Base-by-base conservation (phyloP, 164 flowering plant genomes). In the Stephania yunnanensis region DNA sequence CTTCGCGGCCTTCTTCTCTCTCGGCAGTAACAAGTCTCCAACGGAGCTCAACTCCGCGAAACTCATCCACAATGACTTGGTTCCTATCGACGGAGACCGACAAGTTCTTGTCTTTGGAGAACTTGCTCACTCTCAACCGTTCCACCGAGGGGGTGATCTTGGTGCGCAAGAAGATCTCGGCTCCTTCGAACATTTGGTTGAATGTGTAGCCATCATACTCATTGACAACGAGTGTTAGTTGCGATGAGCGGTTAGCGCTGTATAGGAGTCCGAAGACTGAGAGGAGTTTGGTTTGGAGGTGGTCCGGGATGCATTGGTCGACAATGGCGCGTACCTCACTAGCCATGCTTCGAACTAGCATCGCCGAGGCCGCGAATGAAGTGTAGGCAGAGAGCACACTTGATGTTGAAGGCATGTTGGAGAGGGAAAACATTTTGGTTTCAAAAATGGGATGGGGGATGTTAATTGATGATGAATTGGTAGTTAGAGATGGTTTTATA, bases 181-280 rank as follows among this genome's bases (percentile, higher is more conserved):
- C 85, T 4, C 87, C 84, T 31, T 75, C 78, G 78, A 78, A 86
- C 71, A 84, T 71, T 75, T 86, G 78, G 75, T 85, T 84, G 72
- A 9, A 22, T 44, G 17, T 74, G 22, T 78, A 70, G 31, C 89
- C 87, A 15, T 83, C 79, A 69, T 74, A 74, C 53, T 86, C 87
- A 6, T 86, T 84, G 75, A 86, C 77, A 25, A 86, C 78, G 8
- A 72, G 36, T 13, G 66, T 72, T 46, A 55, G 67, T 36, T 31
- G 20, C 1, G 74, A 55, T 7, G 66, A 29, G 10, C 7, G 29
- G 36, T 9, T 15, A 25, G 25, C 25, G 46, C 71, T 6, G 50
- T 46, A 6, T 1, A 46, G 50, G 8, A 6, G 8, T 46, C 50
- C 50, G 50, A 46, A 46, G 50, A 25, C 25, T 25, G 50, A 46